Percentiles rank a stretch among this genome's conserved stretches.
These are phyloP conservation scores for Solidago caesia DNA, from an alignment of 129 eudicot species.

Conservation along the genomic window DNA sequence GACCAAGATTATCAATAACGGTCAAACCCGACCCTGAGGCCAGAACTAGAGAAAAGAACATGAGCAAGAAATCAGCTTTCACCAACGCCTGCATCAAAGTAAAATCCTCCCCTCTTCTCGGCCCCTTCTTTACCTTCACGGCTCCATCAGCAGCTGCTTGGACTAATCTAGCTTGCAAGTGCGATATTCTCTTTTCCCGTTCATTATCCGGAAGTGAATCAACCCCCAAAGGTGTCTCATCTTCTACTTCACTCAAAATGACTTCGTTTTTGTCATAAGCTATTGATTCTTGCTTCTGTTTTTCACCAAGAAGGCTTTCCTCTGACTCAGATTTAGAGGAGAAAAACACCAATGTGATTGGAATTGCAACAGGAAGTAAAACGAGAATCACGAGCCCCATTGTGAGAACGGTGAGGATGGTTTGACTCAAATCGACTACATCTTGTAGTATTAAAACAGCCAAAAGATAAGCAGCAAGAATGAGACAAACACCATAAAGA, in stretches of 20 bases:
- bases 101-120: conserved; percentile 73
- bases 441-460: conserved; percentile 61
- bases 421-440: conserved; percentile 39
- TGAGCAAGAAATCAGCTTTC: conserved; percentile 75
- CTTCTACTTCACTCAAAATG: conserved; percentile 62
- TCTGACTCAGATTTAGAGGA: conserved; percentile 35
- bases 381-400: conserved; percentile 44
- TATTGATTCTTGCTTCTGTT: conserved; percentile 31
- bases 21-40: conserved; percentile 85
- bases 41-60: conserved; percentile 61
- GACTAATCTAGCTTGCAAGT: conserved; percentile 57
- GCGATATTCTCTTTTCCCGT: conserved; percentile 48
- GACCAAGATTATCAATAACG: conserved; percentile 69
- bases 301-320: conserved; percentile 52
- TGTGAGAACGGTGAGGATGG: conserved; percentile 39
- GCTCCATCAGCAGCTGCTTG: conserved; percentile 77
- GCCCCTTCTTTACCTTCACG: conserved; percentile 62
- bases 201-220: conserved; percentile 43
- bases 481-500: conserved; percentile 58
- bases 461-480: conserved; percentile 68
- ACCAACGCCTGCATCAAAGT: conserved; percentile 62
- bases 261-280: conserved; percentile 20
- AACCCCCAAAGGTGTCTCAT: conserved; percentile 36
- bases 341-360: conserved; percentile 41
- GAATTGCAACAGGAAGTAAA: conserved; percentile 53